Evolutionary conservation across 139 green algal species (phyloP), one percentile per base, ranked within the genome.

Genomic region (Ostreobium quekettii): DNA sequence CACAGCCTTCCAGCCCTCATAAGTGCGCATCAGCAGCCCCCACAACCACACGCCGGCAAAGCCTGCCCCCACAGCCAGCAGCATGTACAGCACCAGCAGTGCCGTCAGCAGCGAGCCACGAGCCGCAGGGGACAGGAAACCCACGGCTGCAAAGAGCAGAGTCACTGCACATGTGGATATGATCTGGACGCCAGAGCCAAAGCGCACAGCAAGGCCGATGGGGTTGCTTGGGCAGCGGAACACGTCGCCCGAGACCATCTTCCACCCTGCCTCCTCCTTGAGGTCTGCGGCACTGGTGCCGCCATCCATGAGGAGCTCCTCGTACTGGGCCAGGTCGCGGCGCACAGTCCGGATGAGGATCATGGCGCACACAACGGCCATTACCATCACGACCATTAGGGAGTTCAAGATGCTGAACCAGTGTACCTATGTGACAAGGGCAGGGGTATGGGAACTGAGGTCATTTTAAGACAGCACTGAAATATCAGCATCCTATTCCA

Each of bases 391-490:
- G 30, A 98, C 90, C 75, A 97, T 86, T 60, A 95, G 61, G n/a
- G 71, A 86, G 86, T 98, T 97, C 26, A 97, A 70, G 79, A 98
- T 97, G 74, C 76, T 88, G 80, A 97, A 96, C 93, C 93, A 98
- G 82, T 98, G 92, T 36, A 97, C 83, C 63, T 75, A n/a, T n/a
- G n/a, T n/a, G n/a, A n/a, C n/a, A n/a, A n/a, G n/a, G n/a, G n/a
- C n/a, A n/a, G n/a, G n/a, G n/a, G n/a, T n/a, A n/a, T n/a, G n/a
- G n/a, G n/a, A n/a, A n/a, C n/a, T n/a, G n/a, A n/a, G n/a, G n/a
- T n/a, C n/a, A n/a, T n/a, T n/a, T n/a, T n/a, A n/a, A n/a, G n/a
- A n/a, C n/a, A n/a, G n/a, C n/a, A n/a, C n/a, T n/a, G n/a, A n/a
- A n/a, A n/a, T n/a, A n/a, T n/a, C n/a, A n/a, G n/a, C n/a, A n/a